Evolutionary conservation across 1,284 basidiomycete genomes (phyloP).

Genomic region (Ceratobasidium sp.): DNA sequence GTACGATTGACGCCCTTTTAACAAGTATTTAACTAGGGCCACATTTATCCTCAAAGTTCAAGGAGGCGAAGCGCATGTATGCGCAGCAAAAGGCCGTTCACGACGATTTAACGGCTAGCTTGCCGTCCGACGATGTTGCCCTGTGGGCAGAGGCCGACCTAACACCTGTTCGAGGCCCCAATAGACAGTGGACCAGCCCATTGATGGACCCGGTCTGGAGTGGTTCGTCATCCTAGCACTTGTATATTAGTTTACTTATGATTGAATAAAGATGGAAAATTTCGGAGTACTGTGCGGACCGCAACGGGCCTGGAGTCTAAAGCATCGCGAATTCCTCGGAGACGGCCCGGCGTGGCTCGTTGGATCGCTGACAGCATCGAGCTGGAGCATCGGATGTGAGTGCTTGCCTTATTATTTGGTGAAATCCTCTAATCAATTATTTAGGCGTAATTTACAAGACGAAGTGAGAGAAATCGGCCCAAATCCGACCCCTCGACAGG

Average conservation of each 20-base stretch:
- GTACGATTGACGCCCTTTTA: not conserved
- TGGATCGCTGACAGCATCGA: slow-evolving; percentile 22
- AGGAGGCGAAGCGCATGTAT: not conserved
- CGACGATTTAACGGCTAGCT: not conserved
- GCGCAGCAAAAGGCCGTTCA: not conserved
- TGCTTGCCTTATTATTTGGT: not conserved
- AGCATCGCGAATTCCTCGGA: not conserved
- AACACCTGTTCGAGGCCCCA: not conserved
- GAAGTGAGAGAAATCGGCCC: not conserved
- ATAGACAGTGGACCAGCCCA: slow-evolving; percentile 23
- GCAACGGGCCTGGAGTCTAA: not conserved
- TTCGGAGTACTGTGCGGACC: not conserved
- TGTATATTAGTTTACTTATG: not conserved
- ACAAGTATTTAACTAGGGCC: too few species aligned
- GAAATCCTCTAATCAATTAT: not conserved
- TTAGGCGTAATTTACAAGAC: not conserved
- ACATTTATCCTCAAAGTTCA: not conserved
- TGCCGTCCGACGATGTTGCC: not conserved
- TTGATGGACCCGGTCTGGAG: slow-evolving; percentile 28
- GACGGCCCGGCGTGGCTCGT: slow-evolving; percentile 7
- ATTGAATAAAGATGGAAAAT: not conserved
- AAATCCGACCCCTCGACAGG: not conserved
- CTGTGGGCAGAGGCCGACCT: slow-evolving; percentile 16
- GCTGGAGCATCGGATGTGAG: slow-evolving; percentile 25
- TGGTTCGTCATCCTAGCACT: not conserved